These are phyloP conservation scores for Cercophora sp. DNA, from an alignment of 495 filamentous ascomycete genomes.

Conservation along the genomic window DNA sequence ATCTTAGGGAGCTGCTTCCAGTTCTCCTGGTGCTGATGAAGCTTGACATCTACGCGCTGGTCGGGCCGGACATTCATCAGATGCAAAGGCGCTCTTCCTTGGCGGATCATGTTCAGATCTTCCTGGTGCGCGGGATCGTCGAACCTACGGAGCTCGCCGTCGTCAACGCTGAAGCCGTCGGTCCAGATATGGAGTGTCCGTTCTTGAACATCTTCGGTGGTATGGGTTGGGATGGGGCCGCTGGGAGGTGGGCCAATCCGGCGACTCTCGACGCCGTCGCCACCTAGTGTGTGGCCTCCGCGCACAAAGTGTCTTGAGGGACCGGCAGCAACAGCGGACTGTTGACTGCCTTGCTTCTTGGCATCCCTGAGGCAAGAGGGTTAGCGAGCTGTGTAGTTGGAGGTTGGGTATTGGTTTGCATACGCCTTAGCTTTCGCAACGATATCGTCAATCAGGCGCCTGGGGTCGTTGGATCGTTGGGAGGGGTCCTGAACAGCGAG, in stretches of 20 bases:
- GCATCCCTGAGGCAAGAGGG: constrained; percentile 41
- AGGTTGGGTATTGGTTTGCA: constrained; percentile 12
- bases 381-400: neutral
- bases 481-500: constrained; percentile 87
- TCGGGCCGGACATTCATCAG: constrained; percentile 83
- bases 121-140: constrained; percentile 83
- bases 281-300: constrained; percentile 79
- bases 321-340: constrained; percentile 29
- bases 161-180: constrained; percentile 93
- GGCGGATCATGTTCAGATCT: constrained; percentile 78
- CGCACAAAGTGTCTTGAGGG: constrained; percentile 67
- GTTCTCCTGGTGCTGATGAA: constrained; percentile 81
- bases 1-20: constrained; percentile 77
- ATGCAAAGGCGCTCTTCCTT: constrained; percentile 79
- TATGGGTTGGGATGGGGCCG: constrained; percentile 30
- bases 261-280: constrained; percentile 77
- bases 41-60: constrained; percentile 86
- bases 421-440: constrained; percentile 79
- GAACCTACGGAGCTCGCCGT: constrained; percentile 83
- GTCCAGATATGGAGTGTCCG: constrained; percentile 85
- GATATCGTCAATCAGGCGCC: constrained; percentile 70
- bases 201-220: constrained; percentile 44
- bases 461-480: constrained; percentile 51
- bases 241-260: constrained; percentile 62
- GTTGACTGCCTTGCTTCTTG: constrained; percentile 45